Evolutionary conservation across 1,284 basidiomycete genomes (phyloP).

Genomic region (Phlebopus sp.): DNA sequence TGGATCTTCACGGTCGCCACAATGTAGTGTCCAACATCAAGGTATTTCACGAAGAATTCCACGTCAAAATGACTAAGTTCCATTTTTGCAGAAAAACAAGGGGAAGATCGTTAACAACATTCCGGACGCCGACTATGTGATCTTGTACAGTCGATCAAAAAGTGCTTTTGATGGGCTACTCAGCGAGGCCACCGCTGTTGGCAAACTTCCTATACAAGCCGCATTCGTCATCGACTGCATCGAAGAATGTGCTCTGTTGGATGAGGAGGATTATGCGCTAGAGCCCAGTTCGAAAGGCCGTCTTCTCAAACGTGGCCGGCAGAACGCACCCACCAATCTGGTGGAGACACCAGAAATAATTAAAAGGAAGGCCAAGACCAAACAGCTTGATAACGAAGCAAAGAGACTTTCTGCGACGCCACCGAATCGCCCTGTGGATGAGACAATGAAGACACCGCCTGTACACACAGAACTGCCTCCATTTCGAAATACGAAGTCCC

Average conservation of each 20-base stretch:
- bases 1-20: conserved; percentile 49
- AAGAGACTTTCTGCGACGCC: conserved; percentile 7
- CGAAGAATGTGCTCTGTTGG: conserved; percentile 42
- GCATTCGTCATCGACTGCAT: conserved; percentile 58
- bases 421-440: conserved; percentile 1
- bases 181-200: conserved; percentile 33
- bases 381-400: conserved; percentile 3
- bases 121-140: conserved; percentile 53
- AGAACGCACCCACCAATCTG: conserved; percentile 14
- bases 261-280: conserved; percentile 38
- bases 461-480: not conserved
- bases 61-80: conserved; percentile 3
- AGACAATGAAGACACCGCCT: conserved; percentile 8
- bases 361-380: conserved; percentile 9
- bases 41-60: conserved; percentile 34
- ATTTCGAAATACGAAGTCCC: conserved; percentile 28
- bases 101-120: conserved; percentile 53
- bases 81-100: conserved; percentile 51
- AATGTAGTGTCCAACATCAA: conserved; percentile 51
- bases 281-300: conserved; percentile 17
- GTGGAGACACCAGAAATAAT: conserved; percentile 8
- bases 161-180: conserved; percentile 45
- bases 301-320: conserved; percentile 23
- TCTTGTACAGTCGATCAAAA: conserved; percentile 50
- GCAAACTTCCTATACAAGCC: conserved; percentile 43